These are phyloP conservation scores for Dionaea muscipula DNA, from an alignment of 179 eudicot species.

Conservation along the genomic window DNA sequence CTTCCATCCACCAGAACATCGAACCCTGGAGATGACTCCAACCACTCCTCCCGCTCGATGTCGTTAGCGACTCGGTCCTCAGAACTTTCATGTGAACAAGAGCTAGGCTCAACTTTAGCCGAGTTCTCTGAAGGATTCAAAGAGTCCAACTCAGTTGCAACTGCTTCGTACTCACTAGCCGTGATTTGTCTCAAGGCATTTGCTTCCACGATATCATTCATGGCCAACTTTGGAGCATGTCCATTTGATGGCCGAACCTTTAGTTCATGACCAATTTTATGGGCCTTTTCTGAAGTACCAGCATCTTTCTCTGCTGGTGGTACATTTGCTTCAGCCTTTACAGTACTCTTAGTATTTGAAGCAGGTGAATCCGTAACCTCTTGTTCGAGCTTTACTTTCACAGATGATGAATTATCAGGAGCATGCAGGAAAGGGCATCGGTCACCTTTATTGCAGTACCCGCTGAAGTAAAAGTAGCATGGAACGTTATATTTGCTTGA, in stretches of 20 bases:
- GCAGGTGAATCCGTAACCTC: constrained; percentile 20
- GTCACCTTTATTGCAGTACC: constrained; percentile 60
- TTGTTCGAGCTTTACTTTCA: constrained; percentile 22
- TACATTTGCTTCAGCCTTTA: constrained; percentile 20
- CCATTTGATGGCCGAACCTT: constrained; percentile 5
- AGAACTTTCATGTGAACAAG: constrained; percentile 31
- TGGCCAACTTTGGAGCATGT: constrained; percentile 6
- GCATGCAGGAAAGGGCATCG: constrained; percentile 45
- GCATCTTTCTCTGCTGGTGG: constrained; percentile 13
- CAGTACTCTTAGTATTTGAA: constrained; percentile 23
- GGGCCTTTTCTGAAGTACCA: constrained; percentile 15
- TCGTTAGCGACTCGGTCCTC: constrained; percentile 29
- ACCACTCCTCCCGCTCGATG: constrained; percentile 34
- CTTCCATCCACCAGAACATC: constrained; percentile 52
- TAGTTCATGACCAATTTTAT: constrained; percentile 8
- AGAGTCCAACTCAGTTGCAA: constrained; percentile 13
- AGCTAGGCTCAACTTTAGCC: constrained; percentile 20
- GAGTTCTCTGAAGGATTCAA: constrained; percentile 17
- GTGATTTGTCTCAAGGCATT: constrained; percentile 17
- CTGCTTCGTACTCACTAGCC: constrained; percentile 17
- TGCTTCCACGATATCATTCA: constrained; percentile 12
- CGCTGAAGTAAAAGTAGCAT: constrained; percentile 45
- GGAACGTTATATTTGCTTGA: constrained; percentile 38
- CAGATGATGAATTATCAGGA: constrained; percentile 17
- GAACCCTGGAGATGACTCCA: constrained; percentile 59